These are phyloP conservation scores for Hyaloscypha variabilis DNA, from an alignment of 495 filamentous ascomycete genomes.

Conservation along the genomic window DNA sequence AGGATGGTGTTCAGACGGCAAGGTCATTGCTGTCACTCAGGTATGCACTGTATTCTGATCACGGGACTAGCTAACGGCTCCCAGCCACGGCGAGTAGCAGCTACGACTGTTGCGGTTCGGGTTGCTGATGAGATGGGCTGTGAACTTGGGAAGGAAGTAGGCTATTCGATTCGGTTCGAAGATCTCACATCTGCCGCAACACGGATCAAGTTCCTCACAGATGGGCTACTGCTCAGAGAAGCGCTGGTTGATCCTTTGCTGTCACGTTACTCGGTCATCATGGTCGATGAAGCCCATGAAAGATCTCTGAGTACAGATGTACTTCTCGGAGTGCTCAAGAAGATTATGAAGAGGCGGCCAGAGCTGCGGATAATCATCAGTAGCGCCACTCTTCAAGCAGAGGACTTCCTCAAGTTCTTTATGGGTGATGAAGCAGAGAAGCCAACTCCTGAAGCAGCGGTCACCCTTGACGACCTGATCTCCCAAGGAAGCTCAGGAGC, in stretches of 20 bases:
- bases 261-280: conserved; percentile 93
- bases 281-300: conserved; percentile 99
- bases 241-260: conserved; percentile 91
- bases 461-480: conserved; percentile 32
- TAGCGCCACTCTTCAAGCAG: conserved; percentile 91
- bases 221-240: conserved; percentile 93
- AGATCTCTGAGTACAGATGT: conserved; percentile 93
- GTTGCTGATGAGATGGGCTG: conserved; percentile 94
- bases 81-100: conserved; percentile 91
- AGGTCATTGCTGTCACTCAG: conserved; percentile 88
- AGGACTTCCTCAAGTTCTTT: conserved; percentile 87
- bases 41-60: conserved; percentile 47
- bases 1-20: conserved; percentile 84
- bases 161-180: conserved; percentile 96
- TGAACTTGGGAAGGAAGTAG: conserved; percentile 90
- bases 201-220: conserved; percentile 93
- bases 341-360: conserved; percentile 75
- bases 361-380: conserved; percentile 91
- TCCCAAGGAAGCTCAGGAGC: conserved; percentile 30
- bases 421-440: conserved; percentile 43
- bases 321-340: conserved; percentile 91
- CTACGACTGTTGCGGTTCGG: conserved; percentile 85
- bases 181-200: conserved; percentile 89
- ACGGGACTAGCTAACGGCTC: conserved; percentile 16
- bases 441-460: conserved; percentile 23